Conservation (phyloP, 805 yeast genomes). For the Yamadazyma philogaea region DNA sequence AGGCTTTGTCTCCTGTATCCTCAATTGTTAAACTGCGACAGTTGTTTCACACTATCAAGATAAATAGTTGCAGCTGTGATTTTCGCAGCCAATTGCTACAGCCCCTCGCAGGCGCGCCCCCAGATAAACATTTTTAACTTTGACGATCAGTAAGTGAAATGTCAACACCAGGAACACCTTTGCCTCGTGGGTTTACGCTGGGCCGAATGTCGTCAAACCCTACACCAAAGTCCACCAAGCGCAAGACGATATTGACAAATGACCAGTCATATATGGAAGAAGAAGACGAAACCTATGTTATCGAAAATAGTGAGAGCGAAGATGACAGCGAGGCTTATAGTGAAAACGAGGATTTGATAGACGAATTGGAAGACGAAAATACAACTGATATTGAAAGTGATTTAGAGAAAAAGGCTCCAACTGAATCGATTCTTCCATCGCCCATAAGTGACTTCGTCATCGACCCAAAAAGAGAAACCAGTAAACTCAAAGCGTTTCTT, state of each 20-base stretch:
- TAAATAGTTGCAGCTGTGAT: no score
- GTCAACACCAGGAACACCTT: slow-evolving; percentile 6
- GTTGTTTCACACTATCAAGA: no score
- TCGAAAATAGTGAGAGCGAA: slow-evolving; percentile 18
- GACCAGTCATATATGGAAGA: slow-evolving; percentile 36
- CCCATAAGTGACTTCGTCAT: background rate
- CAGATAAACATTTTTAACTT: background rate
- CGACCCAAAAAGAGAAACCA: slow-evolving; percentile 1
- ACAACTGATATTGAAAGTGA: slow-evolving; percentile 12
- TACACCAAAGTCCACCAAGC: slow-evolving; percentile 13
- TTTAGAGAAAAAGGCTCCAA: slow-evolving; percentile 4
- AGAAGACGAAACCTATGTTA: slow-evolving; percentile 36
- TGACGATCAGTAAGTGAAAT: background rate
- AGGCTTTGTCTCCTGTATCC: no score
- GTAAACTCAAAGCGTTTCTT: slow-evolving; percentile 35
- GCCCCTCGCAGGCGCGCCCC: background rate
- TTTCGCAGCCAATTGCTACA: background rate
- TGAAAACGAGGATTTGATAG: slow-evolving; percentile 8
- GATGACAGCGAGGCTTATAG: slow-evolving; percentile 15
- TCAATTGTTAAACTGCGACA: no score
- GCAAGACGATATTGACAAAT: slow-evolving; percentile 9
- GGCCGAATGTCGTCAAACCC: background rate
- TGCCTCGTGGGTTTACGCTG: background rate
- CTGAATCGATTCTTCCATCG: background rate
- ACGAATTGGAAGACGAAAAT: slow-evolving; percentile 12